Evolutionary conservation across 805 yeast genomes (phyloP), one percentile per base, ranked within the genome.

Genomic region (Saturnispora hagleri): DNA sequence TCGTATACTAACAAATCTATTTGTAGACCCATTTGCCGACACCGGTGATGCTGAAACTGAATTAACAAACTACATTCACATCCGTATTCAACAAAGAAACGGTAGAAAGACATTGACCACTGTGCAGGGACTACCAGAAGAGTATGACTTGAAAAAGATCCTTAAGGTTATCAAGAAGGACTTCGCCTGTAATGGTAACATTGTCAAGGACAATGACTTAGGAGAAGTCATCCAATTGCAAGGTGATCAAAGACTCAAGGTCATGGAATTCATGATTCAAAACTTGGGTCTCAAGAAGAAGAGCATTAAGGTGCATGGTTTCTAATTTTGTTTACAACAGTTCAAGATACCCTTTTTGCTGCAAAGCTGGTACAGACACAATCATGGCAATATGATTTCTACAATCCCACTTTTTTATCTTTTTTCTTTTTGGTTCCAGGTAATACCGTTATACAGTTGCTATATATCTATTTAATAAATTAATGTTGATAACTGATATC

Each of bases 1-100:
- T 20, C 12, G 22, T 15, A 12, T 17, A 36, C 41, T 17, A 17
- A n/a, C 41, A 36, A 15, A 4, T 7, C 2, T 36, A 36, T 36
- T 20, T 22, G 5, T 4, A 77, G 96, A 91, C 76, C 99, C 99
- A 58, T 91, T 91, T 84, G 97, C 98, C 84, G 99, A 91, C 74
- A 90, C 97, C 75, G 98, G 97, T 79, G 98, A 91, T 81, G 95
- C 93, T 76, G 97, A 91, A 72, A 86, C 96, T 63, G 91, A 91
- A 75, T 86, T 95, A 67, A 82, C 95, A 55, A 89, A 88, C 77
- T 89, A 90, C 76, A 88, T 91, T 73, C 99, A 90, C 74, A 86
- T 91, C 71, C 95, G 99, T 80, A 91, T 95, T 70, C 99, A 91
- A 75, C 99, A 91, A 77, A 91, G 99, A 79, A 91, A 93, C 77